Percentiles rank a stretch among this genome's conserved stretches.
Evolutionary conservation across 306 rosid species (phyloP).

Genomic region (Clitoria ternatea): DNA sequence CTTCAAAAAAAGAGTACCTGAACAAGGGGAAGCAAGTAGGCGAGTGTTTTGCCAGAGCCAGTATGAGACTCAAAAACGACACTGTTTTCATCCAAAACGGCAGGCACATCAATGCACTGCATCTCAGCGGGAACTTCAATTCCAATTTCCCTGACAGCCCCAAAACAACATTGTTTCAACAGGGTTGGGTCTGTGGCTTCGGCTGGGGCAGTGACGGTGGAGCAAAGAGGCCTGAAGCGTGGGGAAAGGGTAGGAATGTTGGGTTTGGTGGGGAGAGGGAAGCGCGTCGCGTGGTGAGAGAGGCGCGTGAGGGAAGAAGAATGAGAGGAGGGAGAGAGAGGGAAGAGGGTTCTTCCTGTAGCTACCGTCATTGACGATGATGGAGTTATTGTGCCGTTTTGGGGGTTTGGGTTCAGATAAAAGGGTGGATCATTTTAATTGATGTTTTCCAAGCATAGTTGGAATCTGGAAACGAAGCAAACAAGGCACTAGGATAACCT

Average conservation of each 20-base stretch:
- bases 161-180: constrained; percentile 74
- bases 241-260: constrained; percentile 21
- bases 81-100: constrained; percentile 72
- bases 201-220: constrained; percentile 36
- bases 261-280: constrained; percentile 45
- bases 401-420: constrained; percentile 18
- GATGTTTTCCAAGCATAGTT: no score
- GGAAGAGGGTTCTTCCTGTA: constrained; percentile 55
- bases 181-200: constrained; percentile 23
- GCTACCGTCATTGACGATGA: constrained; percentile 44
- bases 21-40: constrained; percentile 89
- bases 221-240: constrained; percentile 57
- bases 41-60: constrained; percentile 95
- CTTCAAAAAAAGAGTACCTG: constrained; percentile 64
- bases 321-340: constrained; percentile 30
- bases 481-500: no score
- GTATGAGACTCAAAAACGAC: constrained; percentile 96
- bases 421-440: background rate
- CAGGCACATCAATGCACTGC: constrained; percentile 84
- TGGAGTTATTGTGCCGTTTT: background rate
- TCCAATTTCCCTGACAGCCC: constrained; percentile 63
- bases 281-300: constrained; percentile 33
- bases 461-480: background rate
- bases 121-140: constrained; percentile 90
- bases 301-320: constrained; percentile 36